Conservation (phyloP, 1,284 basidiomycete species). For the Amylostereum chailletii region DNA sequence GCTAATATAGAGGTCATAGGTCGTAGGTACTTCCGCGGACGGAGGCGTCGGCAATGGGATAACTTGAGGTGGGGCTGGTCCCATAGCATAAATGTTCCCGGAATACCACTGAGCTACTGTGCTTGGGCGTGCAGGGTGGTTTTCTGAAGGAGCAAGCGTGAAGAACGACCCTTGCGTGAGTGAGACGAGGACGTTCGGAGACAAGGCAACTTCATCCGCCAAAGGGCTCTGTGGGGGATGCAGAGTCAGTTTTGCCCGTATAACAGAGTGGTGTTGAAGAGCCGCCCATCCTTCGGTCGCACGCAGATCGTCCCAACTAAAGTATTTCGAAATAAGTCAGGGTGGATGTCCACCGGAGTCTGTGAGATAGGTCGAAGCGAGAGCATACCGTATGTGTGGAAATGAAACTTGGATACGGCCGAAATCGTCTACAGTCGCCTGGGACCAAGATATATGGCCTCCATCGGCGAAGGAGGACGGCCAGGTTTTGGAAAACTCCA, state of each 20-base stretch:
- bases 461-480: constrained; percentile 60
- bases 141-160: constrained; percentile 38
- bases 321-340: not conserved
- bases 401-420: constrained; percentile 53
- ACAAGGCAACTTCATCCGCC: not conserved
- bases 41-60: constrained; percentile 42
- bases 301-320: constrained; percentile 59
- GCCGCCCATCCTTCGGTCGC: constrained; percentile 76
- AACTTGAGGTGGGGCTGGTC: constrained; percentile 36
- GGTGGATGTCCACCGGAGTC: not conserved
- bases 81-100: constrained; percentile 67
- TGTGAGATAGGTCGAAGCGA: not conserved
- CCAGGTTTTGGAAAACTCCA: constrained; percentile 39
- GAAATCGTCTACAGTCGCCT: constrained; percentile 25
- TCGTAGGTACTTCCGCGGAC: constrained; percentile 29
- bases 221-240: constrained; percentile 29
- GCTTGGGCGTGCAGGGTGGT: constrained; percentile 11
- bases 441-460: constrained; percentile 51
- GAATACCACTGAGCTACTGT: constrained; percentile 52
- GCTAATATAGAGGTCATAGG: constrained; percentile 48
- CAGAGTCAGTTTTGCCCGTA: constrained; percentile 54
- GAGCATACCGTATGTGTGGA: constrained; percentile 43
- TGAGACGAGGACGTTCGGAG: constrained; percentile 34
- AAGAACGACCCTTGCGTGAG: constrained; percentile 60
- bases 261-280: constrained; percentile 63